These are phyloP conservation scores for Epichloe coenophiala DNA, from an alignment of 2,329 filamentous ascomycete genomes.

Conservation along the genomic window DNA sequence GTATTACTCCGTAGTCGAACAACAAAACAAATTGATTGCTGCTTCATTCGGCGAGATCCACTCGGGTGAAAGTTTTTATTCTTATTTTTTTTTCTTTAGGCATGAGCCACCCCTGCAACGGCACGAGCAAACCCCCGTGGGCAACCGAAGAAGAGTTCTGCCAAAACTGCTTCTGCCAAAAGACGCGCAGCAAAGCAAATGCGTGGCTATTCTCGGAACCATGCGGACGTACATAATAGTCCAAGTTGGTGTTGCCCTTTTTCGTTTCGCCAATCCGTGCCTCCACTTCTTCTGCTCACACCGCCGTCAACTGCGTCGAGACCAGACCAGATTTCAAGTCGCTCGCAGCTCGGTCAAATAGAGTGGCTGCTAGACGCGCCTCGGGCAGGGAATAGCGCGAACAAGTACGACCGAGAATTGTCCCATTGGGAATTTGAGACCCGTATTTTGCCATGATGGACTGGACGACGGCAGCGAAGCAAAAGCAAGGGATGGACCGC, in stretches of 20 bases:
- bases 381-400: conserved; percentile 12
- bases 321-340: neutral
- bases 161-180: neutral
- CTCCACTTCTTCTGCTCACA: too few species aligned
- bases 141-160: neutral
- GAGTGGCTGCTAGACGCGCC: conserved; percentile 2
- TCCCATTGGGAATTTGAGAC: conserved; percentile 14
- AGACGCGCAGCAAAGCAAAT: neutral
- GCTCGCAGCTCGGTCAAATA: conserved; percentile 11
- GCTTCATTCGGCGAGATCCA: too few species aligned
- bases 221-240: too few species aligned
- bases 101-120: too few species aligned
- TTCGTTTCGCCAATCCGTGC: too few species aligned
- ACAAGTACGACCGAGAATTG: conserved; percentile 22
- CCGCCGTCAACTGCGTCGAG: neutral
- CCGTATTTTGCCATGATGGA: conserved; percentile 1
- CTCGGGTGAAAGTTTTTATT: too few species aligned
- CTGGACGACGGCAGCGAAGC: neutral
- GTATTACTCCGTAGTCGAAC: too few species aligned
- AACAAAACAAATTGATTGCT: too few species aligned
- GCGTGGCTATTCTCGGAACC: neutral
- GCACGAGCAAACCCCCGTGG: too few species aligned
- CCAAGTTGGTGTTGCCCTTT: too few species aligned
- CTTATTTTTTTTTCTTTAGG: too few species aligned
- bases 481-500: neutral